Evolutionary conservation across 805 yeast genomes (phyloP), one percentile per base, ranked within the genome.

Genomic region (Candida fluviatilis): DNA sequence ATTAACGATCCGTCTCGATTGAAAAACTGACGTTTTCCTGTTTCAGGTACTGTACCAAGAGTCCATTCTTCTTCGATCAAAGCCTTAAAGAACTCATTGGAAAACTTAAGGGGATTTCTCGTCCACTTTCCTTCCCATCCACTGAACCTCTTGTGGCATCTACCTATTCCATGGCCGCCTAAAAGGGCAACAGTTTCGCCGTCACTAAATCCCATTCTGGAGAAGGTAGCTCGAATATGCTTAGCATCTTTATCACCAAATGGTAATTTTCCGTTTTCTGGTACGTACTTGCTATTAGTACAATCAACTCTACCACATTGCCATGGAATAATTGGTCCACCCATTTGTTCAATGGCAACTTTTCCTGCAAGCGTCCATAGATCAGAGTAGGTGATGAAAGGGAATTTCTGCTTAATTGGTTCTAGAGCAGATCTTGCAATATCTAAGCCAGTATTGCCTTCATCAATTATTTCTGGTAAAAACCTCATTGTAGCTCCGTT

Each of bases 81-180:
- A 3, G 43, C 48, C 31, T 49, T 55, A 43, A 63, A 87, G 58
- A 84, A 87, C 30, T 85, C 86, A 64, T 87, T 88, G 37, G 81
- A 71, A 57, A 88, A 83, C 46, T 69, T 60, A 21, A 83, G 84
- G 39, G 93, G 87, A 28, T 84, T 76, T 39, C 82, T 83, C 27
- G 91, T 90, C 95, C 95, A 87, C 44, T 91, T 89, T 11, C 95
- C 95, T 47, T 84, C 93, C 66, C 71, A 88, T 2, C 95, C 95
- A 16, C 88, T 76, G 43, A 80, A 76, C 46, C 71, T 57, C 40
- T 76, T 68, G 57, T 86, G 95, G 49, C 93, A 83, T 40, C 86
- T 73, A 25, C 95, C 95, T 31, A 85, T 61, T 15, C 80, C 74
- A 60, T 86, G 95, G 2, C 90, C 90, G 18, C 84, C 85, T 39